phyloP scores from a whole-genome alignment of 2,329 filamentous ascomycete genomes.

The Talaromyces atroroseus region DNA sequence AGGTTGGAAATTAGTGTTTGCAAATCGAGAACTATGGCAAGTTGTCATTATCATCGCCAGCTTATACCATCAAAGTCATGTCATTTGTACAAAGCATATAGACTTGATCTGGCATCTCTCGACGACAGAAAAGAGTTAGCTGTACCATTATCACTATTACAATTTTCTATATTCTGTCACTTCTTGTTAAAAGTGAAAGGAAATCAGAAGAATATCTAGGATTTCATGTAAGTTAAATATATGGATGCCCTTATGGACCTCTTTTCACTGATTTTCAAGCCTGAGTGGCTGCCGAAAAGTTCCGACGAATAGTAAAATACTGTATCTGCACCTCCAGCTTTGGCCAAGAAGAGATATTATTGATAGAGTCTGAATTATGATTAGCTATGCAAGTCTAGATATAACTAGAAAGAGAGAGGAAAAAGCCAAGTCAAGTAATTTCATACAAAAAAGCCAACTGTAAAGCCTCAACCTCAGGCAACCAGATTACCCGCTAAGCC shows the following conservation, averaged over 20 bases:
- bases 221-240: not conserved
- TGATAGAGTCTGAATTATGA: not conserved
- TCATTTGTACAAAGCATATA: slow-evolving; percentile 36
- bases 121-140: slow-evolving; percentile 31
- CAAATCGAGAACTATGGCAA: not conserved
- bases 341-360: not conserved
- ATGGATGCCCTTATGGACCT: not conserved
- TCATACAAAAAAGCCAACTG: not conserved
- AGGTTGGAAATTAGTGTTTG: not conserved
- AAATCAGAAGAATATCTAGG: not conserved
- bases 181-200: not conserved
- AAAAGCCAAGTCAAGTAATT: too few relatives aligned
- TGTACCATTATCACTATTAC: slow-evolving; percentile 29
- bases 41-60: not conserved
- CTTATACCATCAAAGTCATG: not conserved
- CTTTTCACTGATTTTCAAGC: not conserved
- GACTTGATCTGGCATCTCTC: slow-evolving; percentile 30
- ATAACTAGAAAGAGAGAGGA: not conserved
- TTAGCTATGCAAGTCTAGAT: not conserved
- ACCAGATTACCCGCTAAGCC: not conserved
- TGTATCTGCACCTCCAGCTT: not conserved
- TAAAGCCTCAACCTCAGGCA: not conserved
- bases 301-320: not conserved
- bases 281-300: not conserved
- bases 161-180: slow-evolving; percentile 5